Percentiles rank a stretch among this genome's conserved stretches.
phyloP scores from a whole-genome alignment of 202 grass and related monocot species.

The Hordeum pubiflorum region DNA sequence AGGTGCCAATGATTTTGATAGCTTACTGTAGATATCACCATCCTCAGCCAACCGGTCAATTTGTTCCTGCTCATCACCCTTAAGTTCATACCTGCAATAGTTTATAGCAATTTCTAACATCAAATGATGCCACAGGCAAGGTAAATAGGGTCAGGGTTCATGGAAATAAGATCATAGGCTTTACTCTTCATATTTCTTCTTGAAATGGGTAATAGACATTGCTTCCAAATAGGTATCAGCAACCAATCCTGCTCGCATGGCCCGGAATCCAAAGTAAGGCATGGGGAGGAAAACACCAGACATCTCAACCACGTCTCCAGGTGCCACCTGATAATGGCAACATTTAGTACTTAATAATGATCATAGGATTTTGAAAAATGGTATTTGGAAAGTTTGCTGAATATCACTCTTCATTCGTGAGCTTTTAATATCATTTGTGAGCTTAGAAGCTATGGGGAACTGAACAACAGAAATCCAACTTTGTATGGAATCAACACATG shows the following conservation, averaged over 20 bases:
- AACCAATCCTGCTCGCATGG: slow-evolving; percentile 96
- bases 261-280: slow-evolving; percentile 90
- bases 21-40: slow-evolving; percentile 94
- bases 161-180: slow-evolving; percentile 6
- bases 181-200: slow-evolving; percentile 99
- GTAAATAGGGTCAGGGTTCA: neutral
- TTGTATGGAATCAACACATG: neutral
- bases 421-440: neutral
- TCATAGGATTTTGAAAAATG: neutral
- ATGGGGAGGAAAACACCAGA: slow-evolving; percentile 97
- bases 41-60: slow-evolving; percentile 88
- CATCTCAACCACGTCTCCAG: slow-evolving; percentile 92
- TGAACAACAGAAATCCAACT: neutral
- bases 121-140: slow-evolving; percentile 1
- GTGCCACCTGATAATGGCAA: slow-evolving; percentile 59
- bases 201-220: slow-evolving; percentile 96
- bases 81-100: slow-evolving; percentile 79
- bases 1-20: slow-evolving; percentile 82
- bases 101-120: neutral
- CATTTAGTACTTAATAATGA: neutral
- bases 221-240: slow-evolving; percentile 97
- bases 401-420: neutral
- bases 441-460: neutral
- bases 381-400: neutral
- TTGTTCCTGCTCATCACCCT: slow-evolving; percentile 92